Conservation (phyloP, 2,329 filamentous ascomycete species). For the Sordariomycetes sp. region DNA sequence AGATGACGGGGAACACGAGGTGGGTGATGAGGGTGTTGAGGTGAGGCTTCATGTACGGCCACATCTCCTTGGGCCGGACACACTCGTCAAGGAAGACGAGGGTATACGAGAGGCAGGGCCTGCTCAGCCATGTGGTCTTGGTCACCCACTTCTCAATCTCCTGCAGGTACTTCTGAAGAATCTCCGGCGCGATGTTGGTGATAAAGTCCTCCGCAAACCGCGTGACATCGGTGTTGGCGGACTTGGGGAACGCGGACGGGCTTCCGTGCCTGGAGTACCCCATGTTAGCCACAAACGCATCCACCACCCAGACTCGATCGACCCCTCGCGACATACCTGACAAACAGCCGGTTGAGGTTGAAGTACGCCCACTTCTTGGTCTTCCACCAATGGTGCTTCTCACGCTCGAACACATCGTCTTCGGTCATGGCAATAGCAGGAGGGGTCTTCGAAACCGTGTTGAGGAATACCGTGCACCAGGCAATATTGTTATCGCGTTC, state of each 20-base stretch:
- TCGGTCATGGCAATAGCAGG: constrained; percentile 72
- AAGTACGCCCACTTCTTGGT: constrained; percentile 99
- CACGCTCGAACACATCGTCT: constrained; percentile 72
- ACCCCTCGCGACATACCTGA: constrained; percentile 49
- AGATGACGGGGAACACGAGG: constrained; percentile 90
- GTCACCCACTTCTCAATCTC: constrained; percentile 98
- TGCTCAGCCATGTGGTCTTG: constrained; percentile 90
- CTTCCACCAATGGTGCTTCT: constrained; percentile 98
- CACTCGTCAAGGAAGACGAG: constrained; percentile 95
- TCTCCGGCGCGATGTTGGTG: constrained; percentile 84
- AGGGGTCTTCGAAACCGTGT: constrained; percentile 75
- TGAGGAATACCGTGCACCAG: constrained; percentile 93
- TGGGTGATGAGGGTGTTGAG: constrained; percentile 89
- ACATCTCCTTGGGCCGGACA: constrained; percentile 94
- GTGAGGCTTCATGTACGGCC: constrained; percentile 86
- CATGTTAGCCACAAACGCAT: neutral
- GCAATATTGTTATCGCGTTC: constrained; percentile 77
- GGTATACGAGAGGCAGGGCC: constrained; percentile 85
- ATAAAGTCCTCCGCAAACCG: constrained; percentile 88
- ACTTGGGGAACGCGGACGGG: constrained; percentile 63
- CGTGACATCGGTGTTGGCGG: constrained; percentile 51
- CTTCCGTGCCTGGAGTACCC: constrained; percentile 68
- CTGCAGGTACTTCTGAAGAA: constrained; percentile 85
- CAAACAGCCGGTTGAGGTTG: constrained; percentile 90
- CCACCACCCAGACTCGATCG: neutral